Evolutionary conservation across 768 basidiomycete genomes (phyloP), one percentile per base, ranked within the genome.

Genomic region (Auriculariales sp.): DNA sequence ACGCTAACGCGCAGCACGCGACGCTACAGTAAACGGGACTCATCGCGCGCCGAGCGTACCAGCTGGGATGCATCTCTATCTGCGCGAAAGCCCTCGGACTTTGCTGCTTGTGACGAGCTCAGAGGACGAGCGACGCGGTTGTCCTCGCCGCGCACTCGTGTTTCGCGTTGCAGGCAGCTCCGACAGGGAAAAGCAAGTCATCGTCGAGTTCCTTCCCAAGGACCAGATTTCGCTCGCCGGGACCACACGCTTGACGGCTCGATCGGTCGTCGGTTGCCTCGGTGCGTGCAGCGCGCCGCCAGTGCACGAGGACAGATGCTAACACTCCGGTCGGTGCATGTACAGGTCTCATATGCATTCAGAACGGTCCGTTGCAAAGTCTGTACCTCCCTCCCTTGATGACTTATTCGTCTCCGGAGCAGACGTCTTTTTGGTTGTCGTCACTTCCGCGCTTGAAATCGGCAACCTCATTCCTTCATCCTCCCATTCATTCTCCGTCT

Each of bases 401-500:
- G 11, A 17, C 27, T 12, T 12, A 15, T 51, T 29, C 32, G n/a
- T n/a, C 14, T 25, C 22, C 39, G 17, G 3, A 9, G 30, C 34
- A 89, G 90, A 92, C 56, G 74, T 89, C 48, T 97, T 95, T 66
- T 74, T 95, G 25, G 83, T 86, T 15, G 70, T 93, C 34, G 72
- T 94, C 48, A 81, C 81, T 4, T 75, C 81, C 35, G 78, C 87
- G 3, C 81, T 77, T 15, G 82, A 85, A 59, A 66, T 90, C 33
- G 88, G 83, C 39, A 78, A 81, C 59, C 77, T 79, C 39, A 70
- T 79, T 53, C 74, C 80, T 53, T 74, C 79, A 36, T 69, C 74
- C 53, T 55, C 65, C 52, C 62, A 46, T 57, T 48, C 71, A 6
- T 80, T 86, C 64, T 75, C 77, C 22, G 81, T 92, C 14, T 80